Evolutionary conservation across 805 yeast genomes (phyloP).

Genomic region (Kregervanrija delftensis): DNA sequence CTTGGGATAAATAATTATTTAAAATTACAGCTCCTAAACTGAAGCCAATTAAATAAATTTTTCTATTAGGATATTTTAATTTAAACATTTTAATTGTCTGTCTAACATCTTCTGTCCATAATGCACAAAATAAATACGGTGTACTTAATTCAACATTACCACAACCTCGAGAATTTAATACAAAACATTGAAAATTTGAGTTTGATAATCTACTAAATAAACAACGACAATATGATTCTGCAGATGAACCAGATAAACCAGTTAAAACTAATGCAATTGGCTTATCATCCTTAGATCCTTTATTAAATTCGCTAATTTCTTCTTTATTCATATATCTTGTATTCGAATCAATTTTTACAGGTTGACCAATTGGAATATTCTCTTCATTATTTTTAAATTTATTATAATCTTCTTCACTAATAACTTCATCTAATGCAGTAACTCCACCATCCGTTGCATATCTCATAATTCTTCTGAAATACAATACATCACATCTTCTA

Average conservation of each 20-base stretch:
- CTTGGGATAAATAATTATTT: constrained; percentile 67
- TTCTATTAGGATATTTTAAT: constrained; percentile 49
- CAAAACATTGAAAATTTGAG: constrained; percentile 54
- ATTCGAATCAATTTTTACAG: constrained; percentile 36
- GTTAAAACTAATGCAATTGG: constrained; percentile 66
- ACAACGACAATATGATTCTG: constrained; percentile 67
- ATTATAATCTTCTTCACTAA: constrained; percentile 30
- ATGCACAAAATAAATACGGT: constrained; percentile 63
- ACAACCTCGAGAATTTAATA: constrained; percentile 73
- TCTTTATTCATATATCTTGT: constrained; percentile 44
- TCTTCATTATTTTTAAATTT: constrained; percentile 16
- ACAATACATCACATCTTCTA: constrained; percentile 45
- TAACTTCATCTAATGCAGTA: constrained; percentile 69
- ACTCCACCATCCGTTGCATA: constrained; percentile 60
- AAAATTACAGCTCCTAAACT: constrained; percentile 74
- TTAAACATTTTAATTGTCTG: constrained; percentile 46
- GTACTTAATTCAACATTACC: constrained; percentile 61
- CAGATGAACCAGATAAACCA: constrained; percentile 84
- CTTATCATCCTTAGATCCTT: constrained; percentile 25
- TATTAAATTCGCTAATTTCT: constrained; percentile 32
- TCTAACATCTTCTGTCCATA: constrained; percentile 65
- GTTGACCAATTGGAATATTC: constrained; percentile 30
- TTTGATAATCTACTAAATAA: constrained; percentile 34
- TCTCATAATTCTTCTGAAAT: constrained; percentile 68
- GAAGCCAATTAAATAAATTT: constrained; percentile 65